Evolutionary conservation across 805 yeast species (phyloP).

Genomic region (Sugiyamaella smithiae): DNA sequence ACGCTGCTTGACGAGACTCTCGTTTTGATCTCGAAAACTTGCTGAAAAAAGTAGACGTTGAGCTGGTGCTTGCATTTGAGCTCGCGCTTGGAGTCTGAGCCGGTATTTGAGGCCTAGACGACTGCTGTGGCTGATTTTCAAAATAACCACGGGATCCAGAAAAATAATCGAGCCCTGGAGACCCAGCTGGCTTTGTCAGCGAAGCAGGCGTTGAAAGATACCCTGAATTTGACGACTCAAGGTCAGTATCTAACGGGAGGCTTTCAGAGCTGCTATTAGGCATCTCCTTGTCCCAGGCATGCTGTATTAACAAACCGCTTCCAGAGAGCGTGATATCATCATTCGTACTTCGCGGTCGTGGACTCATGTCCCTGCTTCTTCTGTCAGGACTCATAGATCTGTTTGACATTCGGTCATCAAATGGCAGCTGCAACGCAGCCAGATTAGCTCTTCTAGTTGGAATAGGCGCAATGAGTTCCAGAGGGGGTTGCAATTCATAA

Average conservation of each 20-base stretch:
- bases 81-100: not conserved
- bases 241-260: not conserved
- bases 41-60: not conserved
- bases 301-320: slow-evolving; percentile 1
- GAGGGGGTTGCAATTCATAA: not conserved
- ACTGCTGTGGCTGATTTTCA: not conserved
- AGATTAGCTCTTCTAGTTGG: not conserved
- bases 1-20: not conserved
- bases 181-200: not conserved
- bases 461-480: not conserved
- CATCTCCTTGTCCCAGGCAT: slow-evolving; percentile 8
- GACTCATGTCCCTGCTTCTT: not conserved
- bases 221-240: not conserved
- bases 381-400: slow-evolving; percentile 10
- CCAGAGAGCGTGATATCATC: slow-evolving; percentile 5
- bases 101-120: not conserved
- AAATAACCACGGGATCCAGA: not conserved
- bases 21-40: slow-evolving; percentile 3
- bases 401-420: not conserved
- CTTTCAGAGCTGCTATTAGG: slow-evolving; percentile 9
- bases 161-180: not conserved
- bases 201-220: not conserved
- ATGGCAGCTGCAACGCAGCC: slow-evolving; percentile 1
- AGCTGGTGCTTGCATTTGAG: not conserved
- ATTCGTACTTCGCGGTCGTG: not conserved